Evolutionary conservation across 2,329 filamentous ascomycete genomes (phyloP), one percentile per base, ranked within the genome.

Genomic region (Cladophialophora yegresii): DNA sequence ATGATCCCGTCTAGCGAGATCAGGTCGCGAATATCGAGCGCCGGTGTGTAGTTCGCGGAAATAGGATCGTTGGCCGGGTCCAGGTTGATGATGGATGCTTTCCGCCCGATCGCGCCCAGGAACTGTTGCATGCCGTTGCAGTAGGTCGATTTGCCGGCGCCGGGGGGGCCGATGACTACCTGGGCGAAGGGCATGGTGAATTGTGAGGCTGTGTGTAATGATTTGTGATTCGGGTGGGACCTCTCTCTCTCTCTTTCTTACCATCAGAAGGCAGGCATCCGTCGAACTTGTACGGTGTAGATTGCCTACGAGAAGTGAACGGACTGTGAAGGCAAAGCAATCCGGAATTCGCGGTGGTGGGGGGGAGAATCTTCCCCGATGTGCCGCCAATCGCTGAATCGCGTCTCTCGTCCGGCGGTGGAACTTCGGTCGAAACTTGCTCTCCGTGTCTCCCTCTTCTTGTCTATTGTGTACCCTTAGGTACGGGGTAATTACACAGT

Each of bases 91-190:
- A 98, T 88, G 16, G 92, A 96, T 81, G 92, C 96, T 77, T 96
- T 93, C 62, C 95, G 89, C 66, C 93, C 92, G 75, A 99, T 96
- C 68, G 95, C 93, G 70, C 89, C 89, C 84, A 98, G 89, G 80
- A 99, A 99, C 80, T 99, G 95, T 75, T 97, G 91, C 90, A 99
- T 96, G 75, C 95, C 95, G 87, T 98, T 92, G 82, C 93, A 98
- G 77, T 96, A 97, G 7, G 95, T 99, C 69, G 92, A 97, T 81
- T 99, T 99, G 66, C 95, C 95, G 32, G 92, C 88, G 73, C 95
- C 95, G 6, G 95, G 95, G 70, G 93, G 93, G n/a, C 95, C 95
- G 72, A 96, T 87, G 43, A 96, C 87, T 50, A 97, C 87, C 80
- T 96, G 90, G n/a, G 81, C 83, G 64, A 86, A 85, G 5, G 83